A percentile compares a stretch with the other conserved stretches of the same genome.
These are phyloP conservation scores for Tremella yokohamensis DNA, from an alignment of 768 basidiomycete species.

Conservation along the genomic window DNA sequence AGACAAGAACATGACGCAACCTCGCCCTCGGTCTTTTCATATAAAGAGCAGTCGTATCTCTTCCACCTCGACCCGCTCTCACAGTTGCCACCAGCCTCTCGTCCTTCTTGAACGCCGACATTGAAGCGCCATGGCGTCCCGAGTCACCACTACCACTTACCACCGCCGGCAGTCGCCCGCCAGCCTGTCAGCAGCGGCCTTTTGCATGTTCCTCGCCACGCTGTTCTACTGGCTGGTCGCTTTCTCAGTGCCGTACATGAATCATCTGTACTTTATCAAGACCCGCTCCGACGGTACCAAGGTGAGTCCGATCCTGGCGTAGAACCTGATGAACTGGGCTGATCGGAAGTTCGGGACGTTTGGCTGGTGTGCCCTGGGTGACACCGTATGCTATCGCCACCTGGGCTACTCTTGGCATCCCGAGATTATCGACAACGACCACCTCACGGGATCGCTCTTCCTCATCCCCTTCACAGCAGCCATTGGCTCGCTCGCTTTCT, in stretches of 20 bases:
- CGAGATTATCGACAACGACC: conserved; percentile 21
- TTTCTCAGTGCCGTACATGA: conserved; percentile 43
- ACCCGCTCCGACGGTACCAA: conserved; percentile 22
- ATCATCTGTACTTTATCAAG: conserved; percentile 38
- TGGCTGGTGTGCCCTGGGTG: conserved; percentile 29
- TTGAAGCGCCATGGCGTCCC: too few relatives aligned
- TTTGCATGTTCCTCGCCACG: conserved; percentile 39
- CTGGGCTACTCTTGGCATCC: conserved; percentile 40
- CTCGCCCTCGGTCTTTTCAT: too few relatives aligned
- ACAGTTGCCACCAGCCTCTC: too few relatives aligned
- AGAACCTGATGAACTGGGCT: conserved; percentile 1
- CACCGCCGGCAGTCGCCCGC: conserved; percentile 9
- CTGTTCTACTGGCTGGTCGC: conserved; percentile 48
- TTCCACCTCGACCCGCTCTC: too few relatives aligned
- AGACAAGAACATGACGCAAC: too few relatives aligned
- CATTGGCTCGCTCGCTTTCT: conserved; percentile 36
- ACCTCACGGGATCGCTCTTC: conserved; percentile 38
- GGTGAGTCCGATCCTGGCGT: conserved; percentile 13
- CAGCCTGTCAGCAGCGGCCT: conserved; percentile 31
- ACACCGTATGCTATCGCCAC: conserved; percentile 13
- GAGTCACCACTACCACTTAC: too few relatives aligned
- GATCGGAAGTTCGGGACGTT: conserved; percentile 36
- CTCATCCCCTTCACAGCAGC: conserved; percentile 44
- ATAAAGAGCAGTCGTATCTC: too few relatives aligned
- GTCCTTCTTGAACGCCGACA: too few relatives aligned